Evolutionary conservation across 2,329 filamentous ascomycete species (phyloP).

Genomic region (Exophiala bonariae): DNA sequence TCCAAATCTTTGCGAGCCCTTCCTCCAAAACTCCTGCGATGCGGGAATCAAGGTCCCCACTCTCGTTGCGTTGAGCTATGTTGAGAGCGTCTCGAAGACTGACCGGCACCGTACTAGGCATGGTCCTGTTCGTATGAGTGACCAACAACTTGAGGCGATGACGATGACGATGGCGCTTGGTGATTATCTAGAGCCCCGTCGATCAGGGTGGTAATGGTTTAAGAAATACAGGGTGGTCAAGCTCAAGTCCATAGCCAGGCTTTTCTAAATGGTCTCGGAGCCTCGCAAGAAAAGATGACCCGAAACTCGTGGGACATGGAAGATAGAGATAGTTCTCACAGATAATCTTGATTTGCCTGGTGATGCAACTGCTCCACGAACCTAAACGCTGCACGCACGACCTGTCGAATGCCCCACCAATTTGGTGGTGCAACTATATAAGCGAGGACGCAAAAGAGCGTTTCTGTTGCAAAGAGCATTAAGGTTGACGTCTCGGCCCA

Average conservation of each 20-base stretch:
- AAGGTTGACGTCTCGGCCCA: no score
- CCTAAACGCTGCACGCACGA: no score
- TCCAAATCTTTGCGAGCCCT: constrained; percentile 66
- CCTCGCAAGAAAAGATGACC: constrained; percentile 1
- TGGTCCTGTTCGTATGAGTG: constrained; percentile 9
- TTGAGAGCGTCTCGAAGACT: constrained; percentile 69
- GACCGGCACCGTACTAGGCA: constrained; percentile 34
- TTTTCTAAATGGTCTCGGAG: constrained; percentile 14
- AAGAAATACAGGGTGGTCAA: constrained; percentile 2
- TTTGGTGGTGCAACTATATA: no score
- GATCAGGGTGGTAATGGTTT: background rate
- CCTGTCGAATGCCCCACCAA: no score
- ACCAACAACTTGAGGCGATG: background rate
- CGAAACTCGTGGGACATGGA: no score
- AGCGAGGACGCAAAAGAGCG: no score
- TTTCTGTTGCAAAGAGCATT: no score
- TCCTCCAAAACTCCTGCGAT: constrained; percentile 66
- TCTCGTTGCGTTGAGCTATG: constrained; percentile 71
- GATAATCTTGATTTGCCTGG: no score
- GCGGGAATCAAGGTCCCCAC: constrained; percentile 62
- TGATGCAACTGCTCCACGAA: no score
- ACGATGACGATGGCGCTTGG: background rate
- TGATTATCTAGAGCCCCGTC: background rate
- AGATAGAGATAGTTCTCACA: no score
- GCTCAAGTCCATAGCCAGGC: background rate